Evolutionary conservation across 1,284 basidiomycete species (phyloP).

Genomic region (Filobasidium uniguttulatum): DNA sequence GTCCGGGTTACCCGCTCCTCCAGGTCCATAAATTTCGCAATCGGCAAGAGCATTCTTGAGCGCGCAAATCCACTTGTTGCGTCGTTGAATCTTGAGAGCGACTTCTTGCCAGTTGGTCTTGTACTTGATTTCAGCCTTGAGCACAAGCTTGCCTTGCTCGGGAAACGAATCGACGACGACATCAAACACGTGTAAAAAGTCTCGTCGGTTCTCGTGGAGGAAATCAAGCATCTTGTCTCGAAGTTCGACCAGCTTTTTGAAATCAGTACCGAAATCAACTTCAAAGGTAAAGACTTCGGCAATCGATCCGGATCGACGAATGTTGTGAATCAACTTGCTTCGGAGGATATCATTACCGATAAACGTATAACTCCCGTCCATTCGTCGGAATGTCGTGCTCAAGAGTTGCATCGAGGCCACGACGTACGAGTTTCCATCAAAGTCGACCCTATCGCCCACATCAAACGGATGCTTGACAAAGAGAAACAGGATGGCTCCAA

Average conservation of each 20-base stretch:
- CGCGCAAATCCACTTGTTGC: conserved; percentile 84
- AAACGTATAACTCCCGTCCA: conserved; percentile 45
- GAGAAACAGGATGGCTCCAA: conserved; percentile 59
- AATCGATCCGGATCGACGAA: conserved; percentile 40
- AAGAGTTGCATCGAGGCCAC: conserved; percentile 78
- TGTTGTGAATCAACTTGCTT: conserved; percentile 45
- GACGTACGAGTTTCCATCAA: conserved; percentile 46
- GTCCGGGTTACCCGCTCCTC: conserved; percentile 48
- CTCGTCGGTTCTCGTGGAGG: conserved; percentile 53
- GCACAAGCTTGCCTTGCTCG: conserved; percentile 61
- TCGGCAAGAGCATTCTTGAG: conserved; percentile 60
- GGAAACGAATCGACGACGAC: conserved; percentile 54
- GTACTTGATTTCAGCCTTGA: conserved; percentile 75
- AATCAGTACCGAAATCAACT: conserved; percentile 63
- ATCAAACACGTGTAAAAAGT: conserved; percentile 62
- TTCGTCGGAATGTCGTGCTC: conserved; percentile 47
- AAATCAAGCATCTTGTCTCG: conserved; percentile 71
- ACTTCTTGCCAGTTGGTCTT: conserved; percentile 80
- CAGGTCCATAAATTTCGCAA: conserved; percentile 60
- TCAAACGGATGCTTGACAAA: conserved; percentile 79
- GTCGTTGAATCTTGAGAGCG: conserved; percentile 52
- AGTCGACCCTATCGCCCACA: conserved; percentile 64
- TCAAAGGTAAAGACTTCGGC: conserved; percentile 47
- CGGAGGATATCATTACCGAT: conserved; percentile 52
- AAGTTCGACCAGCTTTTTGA: conserved; percentile 67